phyloP scores from a whole-genome alignment of 306 rosid genomes.

The Vachellia pachyceras region DNA sequence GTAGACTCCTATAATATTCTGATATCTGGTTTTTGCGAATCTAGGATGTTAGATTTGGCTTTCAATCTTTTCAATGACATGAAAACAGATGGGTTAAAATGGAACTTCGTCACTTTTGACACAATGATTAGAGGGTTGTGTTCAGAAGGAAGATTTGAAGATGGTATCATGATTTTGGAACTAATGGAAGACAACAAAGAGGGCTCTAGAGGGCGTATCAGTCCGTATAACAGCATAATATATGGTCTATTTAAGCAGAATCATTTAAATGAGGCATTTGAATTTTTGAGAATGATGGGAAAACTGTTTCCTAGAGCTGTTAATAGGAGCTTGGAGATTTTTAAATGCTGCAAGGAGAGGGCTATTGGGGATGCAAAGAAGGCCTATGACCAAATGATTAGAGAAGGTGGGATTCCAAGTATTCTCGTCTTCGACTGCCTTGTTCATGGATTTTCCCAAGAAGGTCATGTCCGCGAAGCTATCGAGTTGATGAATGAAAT shows the following conservation, averaged over 20 bases:
- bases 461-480: conserved; percentile 59
- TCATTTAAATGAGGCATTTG: conserved; percentile 55
- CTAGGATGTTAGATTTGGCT: conserved; percentile 63
- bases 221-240: conserved; percentile 75
- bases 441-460: conserved; percentile 52
- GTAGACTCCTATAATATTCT: conserved; percentile 68
- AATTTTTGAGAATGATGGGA: conserved; percentile 57
- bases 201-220: conserved; percentile 56
- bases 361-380: conserved; percentile 61
- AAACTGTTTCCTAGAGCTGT: conserved; percentile 71
- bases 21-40: conserved; percentile 59
- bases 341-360: conserved; percentile 55
- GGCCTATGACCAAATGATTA: conserved; percentile 56
- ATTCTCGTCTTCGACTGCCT: conserved; percentile 61
- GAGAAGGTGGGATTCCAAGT: conserved; percentile 67
- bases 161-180: conserved; percentile 65
- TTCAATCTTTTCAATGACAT: conserved; percentile 75
- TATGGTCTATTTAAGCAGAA: conserved; percentile 70
- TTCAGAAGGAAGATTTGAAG: conserved; percentile 58
- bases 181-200: conserved; percentile 71
- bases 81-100: conserved; percentile 66
- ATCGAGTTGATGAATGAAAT: conserved; percentile 69
- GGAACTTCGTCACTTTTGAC: conserved; percentile 64
- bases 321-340: conserved; percentile 59
- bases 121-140: conserved; percentile 66